Evolutionary conservation across 192 early-diverging fungal species (phyloP).

Genomic region (Coemansia furcata): DNA sequence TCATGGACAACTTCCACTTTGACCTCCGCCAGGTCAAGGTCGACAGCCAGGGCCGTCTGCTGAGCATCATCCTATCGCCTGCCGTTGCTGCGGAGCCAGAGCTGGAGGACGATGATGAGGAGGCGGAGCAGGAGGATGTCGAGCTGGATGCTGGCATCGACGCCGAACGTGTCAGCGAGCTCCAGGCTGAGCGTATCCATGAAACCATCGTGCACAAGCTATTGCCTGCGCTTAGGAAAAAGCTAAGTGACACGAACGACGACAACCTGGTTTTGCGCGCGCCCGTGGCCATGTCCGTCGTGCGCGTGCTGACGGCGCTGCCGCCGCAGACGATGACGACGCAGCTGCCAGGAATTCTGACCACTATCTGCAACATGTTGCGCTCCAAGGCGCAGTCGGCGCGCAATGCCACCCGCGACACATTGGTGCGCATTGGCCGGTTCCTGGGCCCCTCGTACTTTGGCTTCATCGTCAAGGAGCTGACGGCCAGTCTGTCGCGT

Average conservation of each 20-base stretch:
- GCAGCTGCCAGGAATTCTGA: constrained; percentile 86
- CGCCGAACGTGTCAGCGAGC: background rate
- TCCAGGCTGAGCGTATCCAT: constrained; percentile 61
- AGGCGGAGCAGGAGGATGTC: constrained; percentile 30
- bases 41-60: constrained; percentile 30
- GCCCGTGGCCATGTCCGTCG: constrained; percentile 83
- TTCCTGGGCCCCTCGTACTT: constrained; percentile 84
- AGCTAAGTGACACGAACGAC: constrained; percentile 69
- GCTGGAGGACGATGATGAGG: constrained; percentile 37
- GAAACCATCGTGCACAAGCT: constrained; percentile 70
- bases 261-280: constrained; percentile 77
- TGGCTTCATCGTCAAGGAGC: constrained; percentile 84
- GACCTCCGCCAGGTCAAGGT: constrained; percentile 65
- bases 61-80: constrained; percentile 7
- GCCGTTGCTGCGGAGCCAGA: constrained; percentile 2
- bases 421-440: constrained; percentile 79
- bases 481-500: constrained; percentile 69
- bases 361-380: constrained; percentile 84
- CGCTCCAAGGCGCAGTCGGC: constrained; percentile 74
- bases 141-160: constrained; percentile 19
- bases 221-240: constrained; percentile 78
- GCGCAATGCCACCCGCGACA: constrained; percentile 82
- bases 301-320: constrained; percentile 76
- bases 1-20: constrained; percentile 94
- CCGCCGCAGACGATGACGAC: constrained; percentile 71